A percentile compares a stretch with the other conserved stretches of the same genome.
These are phyloP conservation scores for Brettanomyces naardenensis DNA, from an alignment of 805 yeast species.

Conservation along the genomic window DNA sequence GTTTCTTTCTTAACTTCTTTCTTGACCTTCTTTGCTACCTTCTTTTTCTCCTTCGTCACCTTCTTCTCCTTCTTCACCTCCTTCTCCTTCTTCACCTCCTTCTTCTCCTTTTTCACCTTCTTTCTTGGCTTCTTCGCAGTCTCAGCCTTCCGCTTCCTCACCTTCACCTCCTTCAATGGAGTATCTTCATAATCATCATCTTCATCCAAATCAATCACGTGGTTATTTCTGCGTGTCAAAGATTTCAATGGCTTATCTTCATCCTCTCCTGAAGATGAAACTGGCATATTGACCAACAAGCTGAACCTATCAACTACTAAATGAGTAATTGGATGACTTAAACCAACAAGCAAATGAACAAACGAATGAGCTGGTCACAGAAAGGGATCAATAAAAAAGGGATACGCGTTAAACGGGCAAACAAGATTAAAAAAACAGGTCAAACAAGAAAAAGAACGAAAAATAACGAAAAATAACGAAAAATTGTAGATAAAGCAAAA, in stretches of 20 bases:
- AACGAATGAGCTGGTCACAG: too few species aligned
- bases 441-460: too few species aligned
- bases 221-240: neutral
- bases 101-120: constrained; percentile 1
- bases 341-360: too few species aligned
- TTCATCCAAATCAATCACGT: neutral
- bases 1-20: constrained; percentile 9
- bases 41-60: constrained; percentile 3
- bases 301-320: too few species aligned
- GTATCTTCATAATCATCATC: neutral
- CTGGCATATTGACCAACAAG: neutral
- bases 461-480: too few species aligned
- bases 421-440: too few species aligned
- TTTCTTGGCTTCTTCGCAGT: neutral
- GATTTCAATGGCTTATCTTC: constrained; percentile 2
- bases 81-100: constrained; percentile 1
- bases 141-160: neutral
- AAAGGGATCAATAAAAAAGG: too few species aligned
- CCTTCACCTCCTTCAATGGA: neutral
- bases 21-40: constrained; percentile 1
- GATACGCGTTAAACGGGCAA: too few species aligned
- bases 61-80: constrained; percentile 5
- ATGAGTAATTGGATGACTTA: too few species aligned
- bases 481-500: too few species aligned
- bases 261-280: neutral